These are phyloP conservation scores for Apiospora koreana DNA, from an alignment of 2,329 filamentous ascomycete genomes.

Conservation along the genomic window DNA sequence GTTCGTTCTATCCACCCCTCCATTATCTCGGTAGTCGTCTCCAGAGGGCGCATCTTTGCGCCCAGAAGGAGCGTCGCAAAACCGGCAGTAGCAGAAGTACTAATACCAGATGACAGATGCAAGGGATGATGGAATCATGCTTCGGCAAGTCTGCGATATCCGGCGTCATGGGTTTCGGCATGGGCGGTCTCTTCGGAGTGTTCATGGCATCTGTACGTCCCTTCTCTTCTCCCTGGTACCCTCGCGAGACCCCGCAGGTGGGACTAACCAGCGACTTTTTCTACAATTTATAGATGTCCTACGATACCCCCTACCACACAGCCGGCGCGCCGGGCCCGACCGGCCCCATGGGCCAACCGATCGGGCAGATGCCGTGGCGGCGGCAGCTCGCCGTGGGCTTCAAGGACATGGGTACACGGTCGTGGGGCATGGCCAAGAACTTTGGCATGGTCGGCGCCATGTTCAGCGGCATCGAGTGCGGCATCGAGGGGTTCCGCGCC, in stretches of 20 bases:
- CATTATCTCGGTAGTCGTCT: not conserved
- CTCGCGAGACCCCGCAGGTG: not conserved
- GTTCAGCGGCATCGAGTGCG: slow-evolving; percentile 92
- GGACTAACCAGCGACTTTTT: slow-evolving; percentile 9
- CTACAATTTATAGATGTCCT: slow-evolving; percentile 73
- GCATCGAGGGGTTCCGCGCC: slow-evolving; percentile 86
- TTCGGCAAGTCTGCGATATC: slow-evolving; percentile 85
- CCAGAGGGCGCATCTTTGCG: not conserved
- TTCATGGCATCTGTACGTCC: slow-evolving; percentile 92
- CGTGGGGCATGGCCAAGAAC: slow-evolving; percentile 84
- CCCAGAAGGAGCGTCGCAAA: not conserved
- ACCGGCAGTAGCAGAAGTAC: not conserved
- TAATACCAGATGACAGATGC: slow-evolving; percentile 58
- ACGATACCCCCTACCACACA: slow-evolving; percentile 83
- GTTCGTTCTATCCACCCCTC: slow-evolving; percentile 34
- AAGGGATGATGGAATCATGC: slow-evolving; percentile 88
- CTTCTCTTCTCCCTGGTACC: not conserved
- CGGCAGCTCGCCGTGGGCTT: slow-evolving; percentile 85
- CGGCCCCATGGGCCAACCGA: slow-evolving; percentile 39
- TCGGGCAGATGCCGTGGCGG: slow-evolving; percentile 71
- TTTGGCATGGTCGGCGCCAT: slow-evolving; percentile 92
- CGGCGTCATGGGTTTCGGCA: slow-evolving; percentile 89
- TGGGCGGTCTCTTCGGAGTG: slow-evolving; percentile 91
- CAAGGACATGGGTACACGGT: slow-evolving; percentile 90
- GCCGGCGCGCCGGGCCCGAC: slow-evolving; percentile 34